Conservation (phyloP, 2,329 filamentous ascomycete genomes). For the Pseudogymnoascus sp. region DNA sequence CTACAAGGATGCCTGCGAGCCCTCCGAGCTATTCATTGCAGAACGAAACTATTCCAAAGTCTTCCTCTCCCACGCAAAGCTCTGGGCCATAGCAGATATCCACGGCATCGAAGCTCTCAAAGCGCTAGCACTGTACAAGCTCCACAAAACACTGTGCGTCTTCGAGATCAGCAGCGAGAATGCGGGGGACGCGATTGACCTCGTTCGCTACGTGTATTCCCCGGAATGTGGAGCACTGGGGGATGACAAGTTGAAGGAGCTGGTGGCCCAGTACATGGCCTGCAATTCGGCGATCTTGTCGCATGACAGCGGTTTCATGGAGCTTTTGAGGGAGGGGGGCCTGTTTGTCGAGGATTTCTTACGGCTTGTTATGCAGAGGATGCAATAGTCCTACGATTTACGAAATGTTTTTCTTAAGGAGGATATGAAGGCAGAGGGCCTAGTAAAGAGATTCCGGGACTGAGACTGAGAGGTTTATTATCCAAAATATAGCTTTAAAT, state of each 20-base stretch:
- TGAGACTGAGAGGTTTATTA: background rate
- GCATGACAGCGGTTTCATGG: conserved; percentile 15
- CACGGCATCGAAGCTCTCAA: conserved; percentile 17
- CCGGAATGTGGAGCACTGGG: background rate
- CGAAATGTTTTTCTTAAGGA: no score
- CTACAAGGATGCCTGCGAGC: conserved; percentile 13
- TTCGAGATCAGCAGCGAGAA: conserved; percentile 16
- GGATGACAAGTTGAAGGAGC: conserved; percentile 12
- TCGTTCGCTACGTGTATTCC: conserved; percentile 15
- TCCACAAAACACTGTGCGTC: conserved; percentile 18
- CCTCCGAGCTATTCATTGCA: conserved; percentile 13
- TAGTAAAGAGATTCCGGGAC: background rate
- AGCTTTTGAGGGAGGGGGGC: conserved; percentile 18
- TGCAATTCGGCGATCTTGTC: conserved; percentile 12
- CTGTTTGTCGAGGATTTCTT: conserved; percentile 20
- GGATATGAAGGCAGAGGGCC: background rate
- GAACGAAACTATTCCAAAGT: conserved; percentile 14
- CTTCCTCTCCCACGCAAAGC: conserved; percentile 16
- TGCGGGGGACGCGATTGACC: conserved; percentile 14
- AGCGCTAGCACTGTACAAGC: conserved; percentile 17
- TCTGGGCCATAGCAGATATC: conserved; percentile 16
- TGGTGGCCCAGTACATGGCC: conserved; percentile 19
- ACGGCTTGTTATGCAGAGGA: conserved; percentile 15
- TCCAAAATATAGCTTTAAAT: background rate
- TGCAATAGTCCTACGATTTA: background rate